Evolutionary conservation across 2,329 filamentous ascomycete genomes (phyloP), one percentile per base, ranked within the genome.

Genomic region (Knufia fluminis): DNA sequence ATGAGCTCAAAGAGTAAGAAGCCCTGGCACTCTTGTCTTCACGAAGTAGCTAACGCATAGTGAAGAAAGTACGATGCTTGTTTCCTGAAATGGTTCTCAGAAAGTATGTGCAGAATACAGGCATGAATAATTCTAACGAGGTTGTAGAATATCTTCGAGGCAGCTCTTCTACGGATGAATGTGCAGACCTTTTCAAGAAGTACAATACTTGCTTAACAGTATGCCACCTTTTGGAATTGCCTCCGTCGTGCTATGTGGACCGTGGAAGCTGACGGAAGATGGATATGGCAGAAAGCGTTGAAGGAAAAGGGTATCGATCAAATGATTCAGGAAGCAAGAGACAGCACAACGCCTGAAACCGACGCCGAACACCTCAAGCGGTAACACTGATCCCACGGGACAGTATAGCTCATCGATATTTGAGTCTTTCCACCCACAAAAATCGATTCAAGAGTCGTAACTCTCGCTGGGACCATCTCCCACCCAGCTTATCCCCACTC

Each of bases 51-150:
- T 10, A 19, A 26, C 19, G 22, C 14, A 53, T 53, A 32, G 50
- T 48, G 38, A 54, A 96, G 90, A 66, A 86, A 83, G 60, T 98
- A 98, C 65, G 92, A 98, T 67, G 90, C 85, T 46, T 98, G 92
- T 71, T 98, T 98, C 66, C 73, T 98, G 56, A 97, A 95, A 71
- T 98, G 92, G 92, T 98, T 98, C 68, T 96, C 90, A 64, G 92
- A 98, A 70, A 97, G 92, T 96, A 75, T 52, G 83, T 22, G 9
- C 3, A 3, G 7, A 16, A 4, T 19, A 28, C 17, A n/a, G 10
- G 4, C 22, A 23, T 39, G 20, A 17, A 10, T 2, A 23, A 26
- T 42, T 26, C 31, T 48, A n/a, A 46, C 50, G 50, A 51, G 54
- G 14, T 56, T n/a, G 28, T 57, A 92, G 92, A 96, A 68, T 98